Evolutionary conservation across 768 basidiomycete genomes (phyloP), one percentile per base, ranked within the genome.

Genomic region (Hericium rajendrae): DNA sequence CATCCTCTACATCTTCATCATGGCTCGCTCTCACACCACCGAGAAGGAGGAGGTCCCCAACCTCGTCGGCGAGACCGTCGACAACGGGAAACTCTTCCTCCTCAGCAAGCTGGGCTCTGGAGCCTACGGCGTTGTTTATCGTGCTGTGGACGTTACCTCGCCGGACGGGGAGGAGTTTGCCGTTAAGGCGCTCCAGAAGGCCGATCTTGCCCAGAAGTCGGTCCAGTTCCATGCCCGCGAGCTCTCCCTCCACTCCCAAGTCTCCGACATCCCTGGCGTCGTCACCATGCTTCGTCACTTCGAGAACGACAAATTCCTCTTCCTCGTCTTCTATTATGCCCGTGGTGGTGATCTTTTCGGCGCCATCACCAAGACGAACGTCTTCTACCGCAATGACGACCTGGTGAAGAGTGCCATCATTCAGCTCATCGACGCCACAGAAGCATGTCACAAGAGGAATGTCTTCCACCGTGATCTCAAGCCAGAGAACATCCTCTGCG

Each of bases 381-480:
- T 67, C 61, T 77, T 73, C 62, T 52, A 67, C 48, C 73, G 75
- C 55, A 67, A 78, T 61, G 74, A 77, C 65, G 63, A 60, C 8
- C 68, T 78, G 57, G 75, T 80, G 65, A 73, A 71, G 53, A 55
- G 63, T 20, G 74, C 76, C 52, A 81, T 79, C 66, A 62, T 76
- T 13, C 78, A 79, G 59, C 72, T 81, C 60, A 56, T 79, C 61
- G 76, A 78, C 60, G 73, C 78, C 6, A 73, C 80, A 61, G 69
- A 74, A 48, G 71, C 73, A 62, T 76, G 74, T 59, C 79, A 81
- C 62, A 62, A 66, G 24, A 65, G 69, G 38, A 73, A 74, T n/a
- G 74, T 81, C 63, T 76, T 70, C 62, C 79, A 80, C 60, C 76
- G 79, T 24, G 79, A 80, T 60, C 68, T 81, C 51, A 81, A 80